Conservation (phyloP, 2,329 filamentous ascomycete genomes). For the Tolypocladium endophyticum region DNA sequence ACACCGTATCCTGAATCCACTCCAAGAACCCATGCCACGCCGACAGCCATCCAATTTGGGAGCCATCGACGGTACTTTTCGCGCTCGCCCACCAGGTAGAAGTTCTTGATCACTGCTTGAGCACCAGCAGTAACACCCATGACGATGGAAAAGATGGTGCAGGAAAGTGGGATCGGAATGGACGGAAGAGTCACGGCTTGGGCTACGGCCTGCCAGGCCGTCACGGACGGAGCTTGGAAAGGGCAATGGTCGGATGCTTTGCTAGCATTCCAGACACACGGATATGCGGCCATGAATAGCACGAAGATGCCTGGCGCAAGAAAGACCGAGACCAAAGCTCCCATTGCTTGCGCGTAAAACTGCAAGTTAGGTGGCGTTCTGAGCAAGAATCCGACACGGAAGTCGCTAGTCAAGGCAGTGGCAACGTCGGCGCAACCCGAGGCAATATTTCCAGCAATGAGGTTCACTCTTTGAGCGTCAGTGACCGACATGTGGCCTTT, state of each 20-base stretch:
- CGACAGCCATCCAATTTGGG: conserved; percentile 53
- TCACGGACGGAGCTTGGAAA: conserved; percentile 52
- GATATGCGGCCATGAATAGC: conserved; percentile 57
- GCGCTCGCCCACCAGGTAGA: conserved; percentile 37
- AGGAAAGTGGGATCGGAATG: conserved; percentile 44
- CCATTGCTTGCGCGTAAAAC: conserved; percentile 54
- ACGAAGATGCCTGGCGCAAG: conserved; percentile 57
- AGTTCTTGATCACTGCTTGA: conserved; percentile 44
- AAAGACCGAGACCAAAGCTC: conserved; percentile 54
- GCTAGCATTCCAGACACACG: conserved; percentile 48
- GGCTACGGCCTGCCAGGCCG: conserved; percentile 57
- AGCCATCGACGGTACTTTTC: conserved; percentile 47
- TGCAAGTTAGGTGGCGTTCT: conserved; percentile 54
- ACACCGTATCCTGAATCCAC: conserved; percentile 36
- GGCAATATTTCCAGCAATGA: conserved; percentile 50
- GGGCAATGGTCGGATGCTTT: conserved; percentile 30
- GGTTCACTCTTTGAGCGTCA: conserved; percentile 52
- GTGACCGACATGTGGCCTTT: conserved; percentile 36
- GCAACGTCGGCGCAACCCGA: conserved; percentile 45
- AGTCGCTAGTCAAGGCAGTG: conserved; percentile 47
- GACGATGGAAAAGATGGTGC: conserved; percentile 45
- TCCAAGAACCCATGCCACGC: conserved; percentile 48
- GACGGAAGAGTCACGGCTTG: conserved; percentile 44
- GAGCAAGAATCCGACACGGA: conserved; percentile 58
- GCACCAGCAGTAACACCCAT: conserved; percentile 38